Base-by-base conservation (phyloP, 108 stramenopile species). In the Fragilariopsis cylindrus region DNA sequence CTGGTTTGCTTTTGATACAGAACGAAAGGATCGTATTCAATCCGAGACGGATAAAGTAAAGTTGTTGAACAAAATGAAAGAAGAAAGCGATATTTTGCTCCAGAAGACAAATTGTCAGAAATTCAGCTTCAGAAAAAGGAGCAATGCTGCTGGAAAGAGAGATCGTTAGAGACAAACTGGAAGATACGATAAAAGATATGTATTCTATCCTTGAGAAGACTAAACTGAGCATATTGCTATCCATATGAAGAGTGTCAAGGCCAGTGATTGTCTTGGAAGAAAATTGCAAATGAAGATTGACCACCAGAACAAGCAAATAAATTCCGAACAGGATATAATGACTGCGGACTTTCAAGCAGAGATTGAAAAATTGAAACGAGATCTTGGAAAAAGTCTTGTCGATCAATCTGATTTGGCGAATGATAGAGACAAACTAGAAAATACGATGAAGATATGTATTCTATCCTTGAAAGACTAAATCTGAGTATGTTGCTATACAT, bases 41-140 rank as follows among this genome's bases (percentile, higher is more conserved):
- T 4, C 9, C 11, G 4, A 11, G 18, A 40, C 39, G 7, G 9
- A 30, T 40, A 45, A 44, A 45, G 43, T 2, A n/a, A 21, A 41
- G 9, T 40, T 60, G 5, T 40, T 41, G n/a, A 12, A 60, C 39
- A 60, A 44, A n/a, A 16, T 63, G 42, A 63, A 63, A 44, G 40
- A 45, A 45, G 43, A 63, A 41, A 45, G 45, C 43, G 62, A 63
- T 42, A 7, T 41, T 43, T 41, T 63, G 8, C 7, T 12, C 4
- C n/a, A 49, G 49, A 53, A 53, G 46, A 40, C 46, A 16, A 13
- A 50, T 21, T 45, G 8, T 47, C 67, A 68, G 49, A 18, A 8
- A 68, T 68, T 48, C 67, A 68, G 48, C 67, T 50, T 48, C 67
- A 68, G 7, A 63, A 3, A 4, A 43, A 42, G 40, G 62, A 63